phyloP scores from a whole-genome alignment of 148 eudicot species.

The Selenicereus undatus region DNA sequence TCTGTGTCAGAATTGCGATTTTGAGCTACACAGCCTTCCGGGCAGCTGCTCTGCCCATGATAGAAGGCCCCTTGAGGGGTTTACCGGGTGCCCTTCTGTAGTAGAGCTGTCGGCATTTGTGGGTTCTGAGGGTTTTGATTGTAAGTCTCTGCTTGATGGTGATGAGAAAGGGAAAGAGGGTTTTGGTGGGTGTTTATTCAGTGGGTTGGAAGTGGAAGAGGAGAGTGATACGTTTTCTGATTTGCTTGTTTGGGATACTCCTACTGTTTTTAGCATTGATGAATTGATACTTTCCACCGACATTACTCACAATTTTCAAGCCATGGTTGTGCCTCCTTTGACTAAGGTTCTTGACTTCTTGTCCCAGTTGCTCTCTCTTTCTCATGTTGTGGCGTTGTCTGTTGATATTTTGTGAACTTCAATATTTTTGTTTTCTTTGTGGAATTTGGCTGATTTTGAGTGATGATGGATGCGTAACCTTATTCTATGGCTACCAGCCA shows the following conservation, averaged over 20 bases:
- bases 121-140: constrained; percentile 53
- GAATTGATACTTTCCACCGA: constrained; percentile 36
- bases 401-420: too few species aligned
- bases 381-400: neutral
- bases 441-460: too few species aligned
- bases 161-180: neutral
- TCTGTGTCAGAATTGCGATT: constrained; percentile 84
- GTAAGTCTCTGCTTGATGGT: constrained; percentile 18
- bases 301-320: constrained; percentile 29
- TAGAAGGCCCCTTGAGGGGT: constrained; percentile 74
- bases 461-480: too few species aligned
- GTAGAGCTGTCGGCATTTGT: constrained; percentile 40
- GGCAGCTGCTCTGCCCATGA: constrained; percentile 33
- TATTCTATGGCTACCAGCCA: too few species aligned
- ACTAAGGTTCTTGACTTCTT: constrained; percentile 23
- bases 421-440: too few species aligned
- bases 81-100: constrained; percentile 56
- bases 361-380: neutral
- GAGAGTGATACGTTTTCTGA: constrained; percentile 39
- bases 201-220: constrained; percentile 7
- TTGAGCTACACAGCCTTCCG: constrained; percentile 40
- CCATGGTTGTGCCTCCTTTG: constrained; percentile 34
- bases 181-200: neutral
- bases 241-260: constrained; percentile 31
- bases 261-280: constrained; percentile 33